Evolutionary conservation across 2,329 filamentous ascomycete genomes (phyloP).

Genomic region (Pseudocercospora eumusae): DNA sequence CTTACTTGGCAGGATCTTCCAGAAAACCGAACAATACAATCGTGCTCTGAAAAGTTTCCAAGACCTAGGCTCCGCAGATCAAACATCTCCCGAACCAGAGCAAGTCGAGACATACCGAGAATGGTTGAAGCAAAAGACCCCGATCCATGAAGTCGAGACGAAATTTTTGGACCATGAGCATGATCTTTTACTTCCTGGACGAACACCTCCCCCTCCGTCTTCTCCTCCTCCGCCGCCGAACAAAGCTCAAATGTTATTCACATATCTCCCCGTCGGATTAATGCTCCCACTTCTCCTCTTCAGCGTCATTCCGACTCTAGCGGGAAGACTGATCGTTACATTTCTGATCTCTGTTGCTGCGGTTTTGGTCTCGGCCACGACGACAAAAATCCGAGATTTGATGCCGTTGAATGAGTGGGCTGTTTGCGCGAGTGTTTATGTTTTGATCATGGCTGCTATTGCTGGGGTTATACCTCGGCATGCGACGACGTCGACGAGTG

Average conservation of each 20-base stretch:
- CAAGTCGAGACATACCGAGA: conserved; percentile 58
- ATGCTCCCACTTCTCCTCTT: conserved; percentile 47
- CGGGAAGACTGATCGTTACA: conserved; percentile 45
- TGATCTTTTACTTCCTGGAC: conserved; percentile 55
- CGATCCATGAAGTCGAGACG: conserved; percentile 61
- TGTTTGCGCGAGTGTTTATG: conserved; percentile 44
- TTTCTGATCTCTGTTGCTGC: conserved; percentile 42
- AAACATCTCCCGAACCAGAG: conserved; percentile 51
- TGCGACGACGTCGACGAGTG: conserved; percentile 1
- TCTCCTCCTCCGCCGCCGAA: not conserved
- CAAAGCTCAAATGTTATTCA: conserved; percentile 1
- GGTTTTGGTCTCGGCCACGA: conserved; percentile 35
- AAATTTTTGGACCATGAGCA: conserved; percentile 56
- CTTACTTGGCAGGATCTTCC: conserved; percentile 62
- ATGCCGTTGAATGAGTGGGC: conserved; percentile 46
- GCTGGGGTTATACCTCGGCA: conserved; percentile 29
- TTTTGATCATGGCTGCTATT: conserved; percentile 43
- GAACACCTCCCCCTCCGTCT: not conserved
- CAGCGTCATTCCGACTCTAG: conserved; percentile 45
- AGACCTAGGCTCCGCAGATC: conserved; percentile 50
- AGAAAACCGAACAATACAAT: conserved; percentile 68
- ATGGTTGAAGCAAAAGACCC: conserved; percentile 58
- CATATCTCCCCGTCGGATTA: conserved; percentile 43
- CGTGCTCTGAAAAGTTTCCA: conserved; percentile 62
- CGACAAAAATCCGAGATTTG: conserved; percentile 40